Conservation (phyloP, 2,329 filamentous ascomycete genomes). For the Neonectria sp. region DNA sequence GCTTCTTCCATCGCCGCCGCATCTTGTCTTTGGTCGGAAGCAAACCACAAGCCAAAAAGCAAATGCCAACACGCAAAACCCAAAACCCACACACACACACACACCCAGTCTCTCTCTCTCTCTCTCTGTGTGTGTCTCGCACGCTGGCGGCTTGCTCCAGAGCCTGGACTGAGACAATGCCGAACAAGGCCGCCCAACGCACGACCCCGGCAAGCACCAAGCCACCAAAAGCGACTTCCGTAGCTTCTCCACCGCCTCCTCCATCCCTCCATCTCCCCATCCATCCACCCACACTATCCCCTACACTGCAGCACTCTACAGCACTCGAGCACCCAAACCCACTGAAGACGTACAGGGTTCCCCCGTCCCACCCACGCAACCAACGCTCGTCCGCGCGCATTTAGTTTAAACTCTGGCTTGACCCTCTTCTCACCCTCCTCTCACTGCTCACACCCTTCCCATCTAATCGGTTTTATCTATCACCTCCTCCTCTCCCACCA, state of each 20-base stretch:
- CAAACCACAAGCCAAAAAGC: background rate
- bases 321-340: background rate
- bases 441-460: constrained; percentile 29
- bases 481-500: constrained; percentile 31
- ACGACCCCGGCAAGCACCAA: constrained; percentile 15
- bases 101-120: background rate
- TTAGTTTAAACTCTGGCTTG: constrained; percentile 47
- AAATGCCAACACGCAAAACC: background rate
- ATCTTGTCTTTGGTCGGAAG: background rate
- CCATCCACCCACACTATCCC: constrained; percentile 7
- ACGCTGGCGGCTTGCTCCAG: background rate
- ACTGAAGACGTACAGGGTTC: constrained; percentile 9
- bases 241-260: constrained; percentile 26
- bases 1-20: background rate
- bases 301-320: constrained; percentile 6
- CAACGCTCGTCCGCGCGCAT: constrained; percentile 28
- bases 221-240: constrained; percentile 28
- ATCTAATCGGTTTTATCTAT: constrained; percentile 26
- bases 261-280: constrained; percentile 17
- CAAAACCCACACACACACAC: background rate
- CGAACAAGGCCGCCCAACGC: constrained; percentile 18
- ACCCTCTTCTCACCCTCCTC: constrained; percentile 27
- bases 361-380: constrained; percentile 29
- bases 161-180: constrained; percentile 14
- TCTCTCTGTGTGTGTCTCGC: background rate